These are phyloP conservation scores for Emergomyces orientalis DNA, from an alignment of 2,329 filamentous ascomycete genomes.

Conservation along the genomic window DNA sequence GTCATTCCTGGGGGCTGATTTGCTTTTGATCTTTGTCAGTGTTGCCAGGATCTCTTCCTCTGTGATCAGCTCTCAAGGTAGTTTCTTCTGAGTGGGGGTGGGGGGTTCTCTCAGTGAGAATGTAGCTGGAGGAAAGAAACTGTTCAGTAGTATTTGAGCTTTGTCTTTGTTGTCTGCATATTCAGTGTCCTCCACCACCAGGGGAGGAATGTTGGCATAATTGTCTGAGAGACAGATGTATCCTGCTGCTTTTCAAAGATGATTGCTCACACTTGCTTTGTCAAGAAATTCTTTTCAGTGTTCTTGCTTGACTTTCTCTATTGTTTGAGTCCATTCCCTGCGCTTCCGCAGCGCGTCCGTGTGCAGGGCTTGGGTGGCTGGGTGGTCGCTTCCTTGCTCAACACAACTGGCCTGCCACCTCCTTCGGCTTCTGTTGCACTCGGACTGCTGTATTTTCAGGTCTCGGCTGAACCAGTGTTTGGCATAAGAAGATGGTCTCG, in stretches of 20 bases:
- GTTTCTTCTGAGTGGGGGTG: background rate
- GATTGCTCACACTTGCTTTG: slow-evolving; percentile 14
- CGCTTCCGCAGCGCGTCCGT: slow-evolving; percentile 8
- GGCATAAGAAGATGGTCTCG: slow-evolving; percentile 15
- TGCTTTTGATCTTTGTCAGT: too few species aligned
- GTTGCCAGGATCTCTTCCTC: too few species aligned
- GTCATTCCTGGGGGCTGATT: too few species aligned
- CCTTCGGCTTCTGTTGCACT: slow-evolving; percentile 17
- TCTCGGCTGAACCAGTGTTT: slow-evolving; percentile 22
- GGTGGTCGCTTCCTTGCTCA: slow-evolving; percentile 6
- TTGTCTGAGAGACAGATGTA: slow-evolving; percentile 14
- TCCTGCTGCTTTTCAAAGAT: slow-evolving; percentile 16
- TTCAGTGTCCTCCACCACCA: slow-evolving; percentile 12
- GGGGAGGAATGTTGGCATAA: slow-evolving; percentile 15
- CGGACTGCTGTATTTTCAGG: slow-evolving; percentile 18
- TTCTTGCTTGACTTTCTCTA: slow-evolving; percentile 17
- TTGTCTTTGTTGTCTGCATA: slow-evolving; percentile 17
- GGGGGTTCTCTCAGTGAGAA: slow-evolving; percentile 6
- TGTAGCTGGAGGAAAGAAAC: slow-evolving; percentile 17
- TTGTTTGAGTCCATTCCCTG: slow-evolving; percentile 17
- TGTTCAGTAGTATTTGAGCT: slow-evolving; percentile 14
- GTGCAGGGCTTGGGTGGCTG: slow-evolving; percentile 11
- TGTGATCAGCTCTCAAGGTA: slow-evolving; percentile 17
- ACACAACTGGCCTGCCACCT: slow-evolving; percentile 16
- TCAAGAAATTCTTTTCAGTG: slow-evolving; percentile 22